A percentile compares a stretch with the other conserved stretches of the same genome.
phyloP scores from a whole-genome alignment of 2,329 filamentous ascomycete genomes.

The Teratosphaeria viscida region DNA sequence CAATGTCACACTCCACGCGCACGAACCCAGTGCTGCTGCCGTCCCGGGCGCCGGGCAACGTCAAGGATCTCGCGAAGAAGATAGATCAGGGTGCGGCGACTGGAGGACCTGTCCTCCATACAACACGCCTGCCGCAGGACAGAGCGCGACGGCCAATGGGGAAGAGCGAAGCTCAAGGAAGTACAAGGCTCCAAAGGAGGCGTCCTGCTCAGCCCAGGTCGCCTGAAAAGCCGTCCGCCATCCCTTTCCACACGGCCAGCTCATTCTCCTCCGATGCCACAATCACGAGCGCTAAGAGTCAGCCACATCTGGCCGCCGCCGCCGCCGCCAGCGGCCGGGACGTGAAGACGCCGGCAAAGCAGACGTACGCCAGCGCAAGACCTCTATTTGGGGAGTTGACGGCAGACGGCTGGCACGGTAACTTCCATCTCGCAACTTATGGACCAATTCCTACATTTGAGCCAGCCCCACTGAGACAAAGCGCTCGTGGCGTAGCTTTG shows the following conservation, averaged over 20 bases:
- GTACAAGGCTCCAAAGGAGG: slow-evolving; percentile 17
- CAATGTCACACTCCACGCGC: slow-evolving; percentile 8
- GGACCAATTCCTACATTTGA: slow-evolving; percentile 16
- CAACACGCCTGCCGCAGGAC: slow-evolving; percentile 5
- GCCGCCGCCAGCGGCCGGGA: slow-evolving; percentile 6
- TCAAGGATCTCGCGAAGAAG: slow-evolving; percentile 68
- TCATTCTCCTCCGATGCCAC: slow-evolving; percentile 19
- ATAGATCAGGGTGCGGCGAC: slow-evolving; percentile 50
- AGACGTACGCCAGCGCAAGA: slow-evolving; percentile 22
- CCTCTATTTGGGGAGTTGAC: slow-evolving; percentile 68
- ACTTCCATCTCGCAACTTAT: slow-evolving; percentile 21
- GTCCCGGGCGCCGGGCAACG: slow-evolving; percentile 27
- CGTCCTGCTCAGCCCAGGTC: slow-evolving; percentile 15
- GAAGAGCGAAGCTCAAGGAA: slow-evolving; percentile 12
- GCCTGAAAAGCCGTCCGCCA: slow-evolving; percentile 16
- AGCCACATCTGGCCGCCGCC: slow-evolving; percentile 18
- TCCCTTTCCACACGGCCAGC: slow-evolving; percentile 17
- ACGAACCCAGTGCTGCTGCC: slow-evolving; percentile 22
- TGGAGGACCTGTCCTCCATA: slow-evolving; percentile 10
- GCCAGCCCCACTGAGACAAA: slow-evolving; percentile 41
- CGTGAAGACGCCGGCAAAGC: slow-evolving; percentile 9
- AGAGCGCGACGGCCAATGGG: slow-evolving; percentile 15
- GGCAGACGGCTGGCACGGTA: slow-evolving; percentile 41
- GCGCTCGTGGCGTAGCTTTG: slow-evolving; percentile 56
- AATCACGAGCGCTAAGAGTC: slow-evolving; percentile 14